Evolutionary conservation across 495 filamentous ascomycete genomes (phyloP).

Genomic region (Lindgomyces ingoldianus): DNA sequence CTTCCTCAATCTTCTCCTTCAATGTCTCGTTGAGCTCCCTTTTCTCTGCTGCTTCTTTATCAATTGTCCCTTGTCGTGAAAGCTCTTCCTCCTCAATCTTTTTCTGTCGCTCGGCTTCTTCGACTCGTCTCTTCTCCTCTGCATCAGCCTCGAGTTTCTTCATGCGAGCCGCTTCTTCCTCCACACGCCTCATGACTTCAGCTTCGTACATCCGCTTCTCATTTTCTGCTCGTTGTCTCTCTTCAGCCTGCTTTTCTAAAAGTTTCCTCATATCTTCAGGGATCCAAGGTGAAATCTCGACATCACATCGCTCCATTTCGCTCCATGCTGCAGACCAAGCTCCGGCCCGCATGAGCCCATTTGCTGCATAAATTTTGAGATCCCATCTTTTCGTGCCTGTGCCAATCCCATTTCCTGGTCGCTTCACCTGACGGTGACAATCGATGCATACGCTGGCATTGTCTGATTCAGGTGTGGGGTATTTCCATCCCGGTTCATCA

Average conservation of each 20-base stretch:
- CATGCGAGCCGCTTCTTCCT: conserved; percentile 12
- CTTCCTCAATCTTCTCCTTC: conserved; percentile 32
- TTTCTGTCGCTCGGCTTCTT: conserved; percentile 17
- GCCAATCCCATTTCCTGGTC: conserved; percentile 29
- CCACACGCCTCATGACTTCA: conserved; percentile 19
- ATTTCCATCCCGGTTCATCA: conserved; percentile 36
- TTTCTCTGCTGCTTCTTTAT: conserved; percentile 25
- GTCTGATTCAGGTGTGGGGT: conserved; percentile 24
- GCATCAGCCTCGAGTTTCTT: conserved; percentile 26
- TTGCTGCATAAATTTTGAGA: conserved; percentile 86
- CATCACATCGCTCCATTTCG: conserved; percentile 96
- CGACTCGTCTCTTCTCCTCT: conserved; percentile 2
- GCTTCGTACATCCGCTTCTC: conserved; percentile 27
- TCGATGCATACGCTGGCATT: conserved; percentile 36
- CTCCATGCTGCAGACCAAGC: conserved; percentile 94
- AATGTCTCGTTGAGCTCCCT: conserved; percentile 18
- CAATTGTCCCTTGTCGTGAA: conserved; percentile 7
- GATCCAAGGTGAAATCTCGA: conserved; percentile 78
- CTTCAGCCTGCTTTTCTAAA: conserved; percentile 45
- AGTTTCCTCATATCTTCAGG: conserved; percentile 52
- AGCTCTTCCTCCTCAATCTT: conserved; percentile 9
- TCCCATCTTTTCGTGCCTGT: conserved; percentile 64
- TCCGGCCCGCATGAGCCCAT: conserved; percentile 86
- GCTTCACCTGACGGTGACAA: conserved; percentile 39
- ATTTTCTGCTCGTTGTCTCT: conserved; percentile 47